These are phyloP conservation scores for Parvularia atlantis DNA, from an alignment of 78 protist genomes.

Conservation along the genomic window DNA sequence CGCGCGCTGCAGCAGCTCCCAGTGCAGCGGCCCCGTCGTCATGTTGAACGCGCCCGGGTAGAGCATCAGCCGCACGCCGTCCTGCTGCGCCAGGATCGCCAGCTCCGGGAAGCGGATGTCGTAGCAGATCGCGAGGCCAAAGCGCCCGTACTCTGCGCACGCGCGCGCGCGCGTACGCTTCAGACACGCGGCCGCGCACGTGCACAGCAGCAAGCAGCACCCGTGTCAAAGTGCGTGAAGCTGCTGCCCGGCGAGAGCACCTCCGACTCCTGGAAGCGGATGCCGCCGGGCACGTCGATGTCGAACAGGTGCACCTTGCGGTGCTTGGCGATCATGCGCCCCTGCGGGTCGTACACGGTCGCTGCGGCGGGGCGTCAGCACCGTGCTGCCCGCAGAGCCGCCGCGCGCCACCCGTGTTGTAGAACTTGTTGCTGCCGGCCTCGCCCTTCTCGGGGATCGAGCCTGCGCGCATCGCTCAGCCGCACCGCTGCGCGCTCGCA, in stretches of 20 bases:
- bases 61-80: slow-evolving; percentile 38
- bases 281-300: slow-evolving; percentile 79
- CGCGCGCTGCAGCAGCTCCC: slow-evolving; percentile 85
- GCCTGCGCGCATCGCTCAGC: no score
- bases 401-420: slow-evolving; percentile 84
- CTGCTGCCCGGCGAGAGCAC: slow-evolving; percentile 63
- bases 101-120: slow-evolving; percentile 91
- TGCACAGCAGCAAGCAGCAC: not conserved
- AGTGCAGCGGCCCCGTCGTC: slow-evolving; percentile 96
- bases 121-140: slow-evolving; percentile 93
- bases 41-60: slow-evolving; percentile 97
- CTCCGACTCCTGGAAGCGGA: slow-evolving; percentile 55
- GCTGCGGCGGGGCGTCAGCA: no score
- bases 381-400: no score
- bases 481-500: not conserved
- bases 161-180: not conserved
- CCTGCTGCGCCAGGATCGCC: slow-evolving; percentile 12
- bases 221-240: slow-evolving; percentile 50
- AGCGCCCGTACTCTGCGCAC: not conserved
- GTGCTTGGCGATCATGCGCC: slow-evolving; percentile 61
- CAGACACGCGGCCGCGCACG: not conserved
- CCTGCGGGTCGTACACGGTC: slow-evolving; percentile 49
- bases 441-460: slow-evolving; percentile 67
- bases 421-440: slow-evolving; percentile 57
- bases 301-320: slow-evolving; percentile 86